Evolutionary conservation across 208 protist genomes (phyloP).

Genomic region (Naegleria fowleri): DNA sequence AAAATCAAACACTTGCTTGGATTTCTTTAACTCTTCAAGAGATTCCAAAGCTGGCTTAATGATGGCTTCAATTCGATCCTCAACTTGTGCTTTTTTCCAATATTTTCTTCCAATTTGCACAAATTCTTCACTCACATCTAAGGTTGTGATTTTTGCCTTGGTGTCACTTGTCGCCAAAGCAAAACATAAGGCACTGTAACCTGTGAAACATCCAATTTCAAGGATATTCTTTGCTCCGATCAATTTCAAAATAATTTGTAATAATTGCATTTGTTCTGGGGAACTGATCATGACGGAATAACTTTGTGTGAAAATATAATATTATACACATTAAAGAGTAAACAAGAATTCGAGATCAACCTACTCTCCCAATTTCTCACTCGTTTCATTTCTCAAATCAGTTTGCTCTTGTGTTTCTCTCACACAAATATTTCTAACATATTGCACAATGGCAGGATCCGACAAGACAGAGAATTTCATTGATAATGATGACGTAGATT

Average conservation of each 20-base stretch:
- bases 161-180: slow-evolving; percentile 46
- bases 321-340: too few relatives aligned
- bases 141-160: slow-evolving; percentile 36
- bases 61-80: slow-evolving; percentile 55
- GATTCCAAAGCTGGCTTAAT: slow-evolving; percentile 45
- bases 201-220: slow-evolving; percentile 58
- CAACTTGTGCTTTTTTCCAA: slow-evolving; percentile 50
- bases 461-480: not conserved
- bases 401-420: not conserved
- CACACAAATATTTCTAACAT: not conserved
- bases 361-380: not conserved
- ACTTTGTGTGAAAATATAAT: too few relatives aligned
- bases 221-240: slow-evolving; percentile 33
- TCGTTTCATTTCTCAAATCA: not conserved
- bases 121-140: slow-evolving; percentile 54
- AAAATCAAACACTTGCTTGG: slow-evolving; percentile 56
- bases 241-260: slow-evolving; percentile 10
- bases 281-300: not conserved
- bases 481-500: too few relatives aligned
- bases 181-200: slow-evolving; percentile 50
- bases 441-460: not conserved
- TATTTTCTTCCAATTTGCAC: slow-evolving; percentile 44
- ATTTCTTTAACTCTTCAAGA: slow-evolving; percentile 45
- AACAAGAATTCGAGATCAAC: too few relatives aligned
- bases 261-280: not conserved